Percentiles rank a stretch among this genome's conserved stretches.
These are phyloP conservation scores for Termitomyces heimii DNA, from an alignment of 768 basidiomycete genomes.

Conservation along the genomic window DNA sequence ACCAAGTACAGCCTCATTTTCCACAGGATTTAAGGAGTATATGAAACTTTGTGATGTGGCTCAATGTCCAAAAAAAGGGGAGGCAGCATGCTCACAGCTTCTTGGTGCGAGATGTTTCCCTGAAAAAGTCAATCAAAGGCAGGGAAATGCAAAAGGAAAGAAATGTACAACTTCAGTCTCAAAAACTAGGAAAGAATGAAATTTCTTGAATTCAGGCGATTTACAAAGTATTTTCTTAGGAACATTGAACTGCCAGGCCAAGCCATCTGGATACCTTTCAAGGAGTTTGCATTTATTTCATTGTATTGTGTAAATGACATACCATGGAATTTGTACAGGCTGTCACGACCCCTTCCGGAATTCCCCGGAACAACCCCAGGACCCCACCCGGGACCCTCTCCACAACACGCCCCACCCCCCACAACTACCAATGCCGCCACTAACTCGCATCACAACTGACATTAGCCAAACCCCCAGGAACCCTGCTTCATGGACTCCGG, in stretches of 20 bases:
- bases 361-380: too few relatives aligned
- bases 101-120: slow-evolving; percentile 95
- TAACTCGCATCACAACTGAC: too few relatives aligned
- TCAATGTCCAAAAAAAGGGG: slow-evolving; percentile 92
- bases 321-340: slow-evolving; percentile 87
- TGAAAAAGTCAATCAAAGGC: slow-evolving; percentile 20
- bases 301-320: slow-evolving; percentile 10
- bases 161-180: slow-evolving; percentile 90
- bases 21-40: slow-evolving; percentile 84
- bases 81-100: slow-evolving; percentile 99
- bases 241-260: slow-evolving; percentile 96
- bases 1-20: slow-evolving; percentile 95
- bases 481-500: too few relatives aligned
- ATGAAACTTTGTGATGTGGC: slow-evolving; percentile 71
- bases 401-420: too few relatives aligned
- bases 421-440: too few relatives aligned
- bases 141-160: neutral
- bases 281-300: slow-evolving; percentile 6
- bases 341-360: too few relatives aligned
- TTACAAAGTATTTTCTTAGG: slow-evolving; percentile 85
- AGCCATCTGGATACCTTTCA: slow-evolving; percentile 84
- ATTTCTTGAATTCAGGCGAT: slow-evolving; percentile 85
- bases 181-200: slow-evolving; percentile 94
- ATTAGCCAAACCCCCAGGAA: too few relatives aligned
- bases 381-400: too few relatives aligned